Evolutionary conservation across 352 stramenopile genomes (phyloP).

Genomic region (Phytophthora citricola): DNA sequence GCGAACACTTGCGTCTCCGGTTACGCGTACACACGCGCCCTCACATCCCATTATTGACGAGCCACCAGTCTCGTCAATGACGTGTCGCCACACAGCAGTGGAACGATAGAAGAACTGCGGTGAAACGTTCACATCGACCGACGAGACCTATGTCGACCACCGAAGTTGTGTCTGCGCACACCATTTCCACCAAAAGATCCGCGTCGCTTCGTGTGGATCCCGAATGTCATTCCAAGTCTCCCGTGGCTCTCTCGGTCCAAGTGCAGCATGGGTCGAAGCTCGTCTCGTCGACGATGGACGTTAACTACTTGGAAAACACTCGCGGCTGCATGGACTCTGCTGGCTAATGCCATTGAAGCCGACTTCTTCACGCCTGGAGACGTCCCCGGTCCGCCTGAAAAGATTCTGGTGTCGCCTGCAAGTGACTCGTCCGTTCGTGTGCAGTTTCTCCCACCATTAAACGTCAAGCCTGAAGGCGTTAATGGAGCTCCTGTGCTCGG

Average conservation of each 20-base stretch:
- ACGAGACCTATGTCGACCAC: neutral
- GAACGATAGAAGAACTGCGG: too few relatives aligned
- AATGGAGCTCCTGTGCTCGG: constrained; percentile 76
- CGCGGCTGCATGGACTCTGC: constrained; percentile 2
- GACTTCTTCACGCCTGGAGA: constrained; percentile 66
- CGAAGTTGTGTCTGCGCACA: neutral
- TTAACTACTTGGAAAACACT: neutral
- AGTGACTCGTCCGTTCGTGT: constrained; percentile 59
- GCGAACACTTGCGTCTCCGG: too few relatives aligned
- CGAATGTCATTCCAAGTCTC: neutral
- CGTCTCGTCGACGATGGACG: neutral
- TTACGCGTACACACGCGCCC: too few relatives aligned
- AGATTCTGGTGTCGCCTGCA: constrained; percentile 53
- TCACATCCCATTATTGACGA: too few relatives aligned
- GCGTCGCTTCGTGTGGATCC: neutral
- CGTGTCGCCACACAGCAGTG: too few relatives aligned
- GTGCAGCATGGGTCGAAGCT: neutral
- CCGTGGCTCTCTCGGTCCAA: neutral
- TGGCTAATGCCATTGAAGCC: constrained; percentile 22
- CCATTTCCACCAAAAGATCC: neutral
- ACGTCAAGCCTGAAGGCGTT: constrained; percentile 68
- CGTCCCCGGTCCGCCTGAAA: constrained; percentile 65
- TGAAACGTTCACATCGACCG: neutral
- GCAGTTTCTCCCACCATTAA: constrained; percentile 63
- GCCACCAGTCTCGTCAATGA: too few relatives aligned